These are phyloP conservation scores for Cornus controversa DNA, from an alignment of 148 eudicot species.

Conservation along the genomic window DNA sequence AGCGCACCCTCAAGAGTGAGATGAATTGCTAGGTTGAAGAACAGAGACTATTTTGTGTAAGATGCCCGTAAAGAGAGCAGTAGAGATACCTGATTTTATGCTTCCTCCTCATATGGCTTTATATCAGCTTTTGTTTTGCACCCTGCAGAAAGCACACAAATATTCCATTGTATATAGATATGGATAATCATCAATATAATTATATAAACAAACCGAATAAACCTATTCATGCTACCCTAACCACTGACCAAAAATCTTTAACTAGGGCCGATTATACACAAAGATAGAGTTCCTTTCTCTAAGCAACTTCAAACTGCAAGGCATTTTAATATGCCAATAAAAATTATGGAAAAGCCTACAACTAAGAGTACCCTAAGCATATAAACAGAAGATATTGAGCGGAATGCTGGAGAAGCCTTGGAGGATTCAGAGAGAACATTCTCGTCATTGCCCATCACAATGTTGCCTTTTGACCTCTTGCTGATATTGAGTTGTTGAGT, in stretches of 20 bases:
- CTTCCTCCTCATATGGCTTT: too few species aligned
- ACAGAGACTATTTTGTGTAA: too few species aligned
- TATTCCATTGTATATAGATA: too few species aligned
- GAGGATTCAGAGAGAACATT: neutral
- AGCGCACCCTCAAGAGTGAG: too few species aligned
- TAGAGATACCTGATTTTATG: too few species aligned
- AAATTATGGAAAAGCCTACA: constrained; percentile 36
- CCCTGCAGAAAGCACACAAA: too few species aligned
- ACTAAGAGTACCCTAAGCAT: constrained; percentile 41
- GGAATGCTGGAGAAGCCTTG: neutral
- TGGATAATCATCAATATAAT: too few species aligned
- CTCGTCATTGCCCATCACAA: neutral
- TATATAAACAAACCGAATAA: too few species aligned
- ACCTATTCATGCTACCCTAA: neutral
- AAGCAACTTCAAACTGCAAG: constrained; percentile 6
- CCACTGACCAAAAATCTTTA: too few species aligned
- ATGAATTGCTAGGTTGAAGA: too few species aligned
- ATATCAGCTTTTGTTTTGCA: too few species aligned
- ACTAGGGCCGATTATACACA: neutral
- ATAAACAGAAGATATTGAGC: constrained; percentile 11
- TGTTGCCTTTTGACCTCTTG: neutral
- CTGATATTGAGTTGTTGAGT: constrained; percentile 1
- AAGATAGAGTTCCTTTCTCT: neutral
- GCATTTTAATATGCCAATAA: constrained; percentile 39
- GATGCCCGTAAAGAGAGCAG: too few species aligned